Conservation (phyloP, 768 basidiomycete genomes). For the Chalciporus chontae region DNA sequence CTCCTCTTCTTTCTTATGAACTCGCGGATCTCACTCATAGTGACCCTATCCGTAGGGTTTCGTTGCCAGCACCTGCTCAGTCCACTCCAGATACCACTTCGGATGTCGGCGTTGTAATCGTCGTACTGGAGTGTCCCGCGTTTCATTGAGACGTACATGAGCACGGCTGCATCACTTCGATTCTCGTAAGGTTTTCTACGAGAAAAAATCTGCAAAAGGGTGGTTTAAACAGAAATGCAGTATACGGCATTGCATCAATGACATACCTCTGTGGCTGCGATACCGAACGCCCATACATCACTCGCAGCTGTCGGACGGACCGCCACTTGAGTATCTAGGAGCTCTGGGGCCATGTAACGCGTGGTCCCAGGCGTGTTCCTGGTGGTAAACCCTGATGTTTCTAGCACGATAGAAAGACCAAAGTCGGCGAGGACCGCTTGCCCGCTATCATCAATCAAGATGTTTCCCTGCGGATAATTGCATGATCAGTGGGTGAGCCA, state of each 20-base stretch:
- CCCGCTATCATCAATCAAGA: conserved; percentile 32
- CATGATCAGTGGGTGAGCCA: background rate
- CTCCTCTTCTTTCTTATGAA: conserved; percentile 22
- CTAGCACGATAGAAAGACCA: conserved; percentile 37
- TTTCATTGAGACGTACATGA: conserved; percentile 13
- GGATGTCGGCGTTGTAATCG: conserved; percentile 16
- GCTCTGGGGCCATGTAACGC: conserved; percentile 40
- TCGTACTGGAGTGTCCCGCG: conserved; percentile 16
- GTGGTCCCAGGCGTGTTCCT: conserved; percentile 33
- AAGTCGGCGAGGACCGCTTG: conserved; percentile 37
- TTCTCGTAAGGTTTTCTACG: conserved; percentile 18
- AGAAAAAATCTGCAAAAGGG: conserved; percentile 22
- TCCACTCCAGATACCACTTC: conserved; percentile 17
- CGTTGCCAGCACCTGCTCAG: conserved; percentile 19
- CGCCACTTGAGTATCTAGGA: conserved; percentile 19
- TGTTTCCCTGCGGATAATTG: conserved; percentile 30
- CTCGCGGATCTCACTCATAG: conserved; percentile 10
- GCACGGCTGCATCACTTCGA: conserved; percentile 12
- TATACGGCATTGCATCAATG: background rate
- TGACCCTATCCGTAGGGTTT: conserved; percentile 8
- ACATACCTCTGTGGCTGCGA: conserved; percentile 35
- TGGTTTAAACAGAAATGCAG: background rate
- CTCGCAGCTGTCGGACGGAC: conserved; percentile 23
- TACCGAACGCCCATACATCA: conserved; percentile 38
- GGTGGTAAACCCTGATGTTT: conserved; percentile 35